Evolutionary conservation across 2,329 filamentous ascomycete genomes (phyloP).

Genomic region (Neurospora sp.): DNA sequence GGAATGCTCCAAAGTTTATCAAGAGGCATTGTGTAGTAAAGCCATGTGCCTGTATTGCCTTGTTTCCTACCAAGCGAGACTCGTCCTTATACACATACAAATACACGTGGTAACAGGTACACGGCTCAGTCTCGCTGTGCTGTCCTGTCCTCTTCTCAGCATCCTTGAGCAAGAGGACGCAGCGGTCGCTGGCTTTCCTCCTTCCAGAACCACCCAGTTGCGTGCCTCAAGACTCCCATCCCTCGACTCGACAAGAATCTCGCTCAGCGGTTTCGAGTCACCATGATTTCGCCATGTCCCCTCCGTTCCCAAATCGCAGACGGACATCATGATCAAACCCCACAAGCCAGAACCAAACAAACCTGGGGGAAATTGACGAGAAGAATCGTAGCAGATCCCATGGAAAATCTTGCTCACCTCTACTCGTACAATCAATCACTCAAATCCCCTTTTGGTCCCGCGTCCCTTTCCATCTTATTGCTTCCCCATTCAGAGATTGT

Average conservation of each 20-base stretch:
- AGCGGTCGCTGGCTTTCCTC: neutral
- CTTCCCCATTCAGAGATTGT: neutral
- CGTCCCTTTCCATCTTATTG: neutral
- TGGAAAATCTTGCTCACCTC: neutral
- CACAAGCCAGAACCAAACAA: neutral
- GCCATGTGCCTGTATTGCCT: neutral
- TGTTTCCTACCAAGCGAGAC: neutral
- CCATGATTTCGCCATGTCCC: neutral
- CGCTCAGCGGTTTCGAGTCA: neutral
- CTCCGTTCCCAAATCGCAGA: neutral
- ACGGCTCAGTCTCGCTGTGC: neutral
- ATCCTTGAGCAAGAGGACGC: neutral
- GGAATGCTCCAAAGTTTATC: neutral
- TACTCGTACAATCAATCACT: neutral
- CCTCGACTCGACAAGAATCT: neutral
- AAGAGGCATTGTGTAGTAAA: neutral
- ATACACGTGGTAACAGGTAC: neutral
- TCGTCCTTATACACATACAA: neutral
- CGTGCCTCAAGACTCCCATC: neutral
- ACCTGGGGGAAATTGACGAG: neutral
- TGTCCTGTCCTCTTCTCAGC: neutral
- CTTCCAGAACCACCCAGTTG: neutral
- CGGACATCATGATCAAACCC: neutral
- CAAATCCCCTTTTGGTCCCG: neutral
- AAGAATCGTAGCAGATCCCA: neutral